Evolutionary conservation across 2,329 filamentous ascomycete species (phyloP).

Genomic region (Chaetothyriales sp.): DNA sequence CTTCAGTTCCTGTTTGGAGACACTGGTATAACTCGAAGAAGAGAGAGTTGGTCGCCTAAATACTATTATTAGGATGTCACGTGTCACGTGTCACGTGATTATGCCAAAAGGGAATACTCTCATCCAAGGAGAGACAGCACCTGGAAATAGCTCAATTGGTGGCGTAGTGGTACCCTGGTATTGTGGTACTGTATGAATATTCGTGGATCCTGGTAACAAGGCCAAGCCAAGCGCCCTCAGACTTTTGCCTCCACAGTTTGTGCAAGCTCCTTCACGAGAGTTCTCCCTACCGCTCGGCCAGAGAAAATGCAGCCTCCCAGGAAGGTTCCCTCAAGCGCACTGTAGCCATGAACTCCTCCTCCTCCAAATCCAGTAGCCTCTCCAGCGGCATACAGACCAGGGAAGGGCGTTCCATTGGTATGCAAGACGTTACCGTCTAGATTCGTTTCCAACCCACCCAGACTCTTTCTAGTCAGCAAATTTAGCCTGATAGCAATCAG

Average conservation of each 20-base stretch:
- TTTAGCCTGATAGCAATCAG: conserved; percentile 48
- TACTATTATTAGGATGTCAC: too few relatives aligned
- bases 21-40: too few relatives aligned
- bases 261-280: conserved; percentile 23
- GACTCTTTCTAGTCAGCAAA: conserved; percentile 45
- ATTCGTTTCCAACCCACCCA: conserved; percentile 33
- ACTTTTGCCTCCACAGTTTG: neutral
- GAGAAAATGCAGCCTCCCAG: conserved; percentile 50
- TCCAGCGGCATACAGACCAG: conserved; percentile 16
- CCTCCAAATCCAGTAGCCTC: conserved; percentile 29
- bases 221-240: neutral
- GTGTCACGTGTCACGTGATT: too few relatives aligned
- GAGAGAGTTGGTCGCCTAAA: too few relatives aligned
- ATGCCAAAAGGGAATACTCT: too few relatives aligned
- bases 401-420: conserved; percentile 25
- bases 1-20: neutral
- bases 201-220: neutral
- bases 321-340: conserved; percentile 47
- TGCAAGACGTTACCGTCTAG: conserved; percentile 24
- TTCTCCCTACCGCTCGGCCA: conserved; percentile 40
- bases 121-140: too few relatives aligned
- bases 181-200: neutral
- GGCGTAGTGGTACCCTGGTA: too few relatives aligned
- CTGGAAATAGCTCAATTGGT: too few relatives aligned
- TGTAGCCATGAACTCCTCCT: conserved; percentile 48